Evolutionary conservation across 2,329 filamentous ascomycete genomes (phyloP), one percentile per base, ranked within the genome.

Genomic region (Clonostachys rhizophaga): DNA sequence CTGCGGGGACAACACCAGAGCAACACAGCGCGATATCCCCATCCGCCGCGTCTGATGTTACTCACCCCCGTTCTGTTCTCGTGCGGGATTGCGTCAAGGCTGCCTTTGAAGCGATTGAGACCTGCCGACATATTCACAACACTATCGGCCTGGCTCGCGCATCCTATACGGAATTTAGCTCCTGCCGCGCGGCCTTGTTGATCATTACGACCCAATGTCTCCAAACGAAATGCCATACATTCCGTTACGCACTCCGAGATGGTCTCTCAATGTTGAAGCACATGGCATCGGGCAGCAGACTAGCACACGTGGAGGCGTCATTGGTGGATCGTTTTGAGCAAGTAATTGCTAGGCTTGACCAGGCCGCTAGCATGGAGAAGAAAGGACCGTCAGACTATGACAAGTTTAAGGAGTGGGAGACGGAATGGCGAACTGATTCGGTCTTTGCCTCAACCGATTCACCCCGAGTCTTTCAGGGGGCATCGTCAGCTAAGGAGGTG

Each of bases 121-220:
- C 76, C 6, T 77, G 75, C 49, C 69, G 70, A 40, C 61, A 71
- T 5, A 66, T 79, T 5, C 69, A 71, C 35, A 70, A 70, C 40
- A 72, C 70, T 16, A 70, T 72, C 13, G 76, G 76, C 14, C 72
- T 79, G 45, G 75, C 76, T 6, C 68, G 74, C 34, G 73, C 76
- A 3, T 77, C 74, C 0, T 79, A 79, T 52, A 78, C 74, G 4
- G 76, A 79, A 51, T 79, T 78, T 53, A 77, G 73, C 54, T 74
- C 76, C 5, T 79, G 75, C 44, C 74, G 76, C 41, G 76, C 75
- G 7, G 75, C 76, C 9, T 61, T 79, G 6, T 63, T 79, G 4
- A 75, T 78, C 20, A 60, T 69, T 40, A 65, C 66, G 24, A 66
- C 66, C 3, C 66, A 69, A 43, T 68, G 66, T 42, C 55, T 68